Evolutionary conservation across 768 basidiomycete genomes (phyloP).

Genomic region (Cystoderma amianthinum): DNA sequence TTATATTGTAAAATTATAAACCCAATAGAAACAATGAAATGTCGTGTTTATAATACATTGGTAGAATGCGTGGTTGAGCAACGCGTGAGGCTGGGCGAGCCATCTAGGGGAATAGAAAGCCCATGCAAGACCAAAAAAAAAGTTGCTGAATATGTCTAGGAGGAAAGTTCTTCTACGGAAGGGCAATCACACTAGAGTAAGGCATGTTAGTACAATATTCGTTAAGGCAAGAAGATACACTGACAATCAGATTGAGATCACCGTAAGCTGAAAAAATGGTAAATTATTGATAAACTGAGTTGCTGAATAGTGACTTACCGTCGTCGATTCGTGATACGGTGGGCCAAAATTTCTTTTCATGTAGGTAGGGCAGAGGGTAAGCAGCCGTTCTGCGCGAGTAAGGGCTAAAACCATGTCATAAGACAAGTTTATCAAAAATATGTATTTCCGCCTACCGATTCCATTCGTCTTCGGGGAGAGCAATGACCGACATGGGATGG

Average conservation of each 20-base stretch:
- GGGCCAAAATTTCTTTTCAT: slow-evolving; percentile 96
- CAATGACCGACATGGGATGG: slow-evolving; percentile 74
- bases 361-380: slow-evolving; percentile 79
- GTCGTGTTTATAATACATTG: slow-evolving; percentile 17
- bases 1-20: slow-evolving; percentile 9
- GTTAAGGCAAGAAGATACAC: slow-evolving; percentile 19
- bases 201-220: slow-evolving; percentile 8
- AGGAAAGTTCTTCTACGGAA: slow-evolving; percentile 71
- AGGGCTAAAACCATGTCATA: slow-evolving; percentile 40
- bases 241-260: slow-evolving; percentile 83
- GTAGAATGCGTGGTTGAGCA: slow-evolving; percentile 63
- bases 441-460: slow-evolving; percentile 49
- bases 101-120: slow-evolving; percentile 48
- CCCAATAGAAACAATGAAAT: too few species aligned
- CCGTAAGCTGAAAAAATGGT: slow-evolving; percentile 62
- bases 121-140: slow-evolving; percentile 18
- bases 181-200: slow-evolving; percentile 80
- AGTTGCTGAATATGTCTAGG: slow-evolving; percentile 13
- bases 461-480: slow-evolving; percentile 77
- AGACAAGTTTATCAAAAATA: neutral
- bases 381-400: slow-evolving; percentile 89
- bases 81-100: slow-evolving; percentile 33
- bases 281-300: slow-evolving; percentile 3
- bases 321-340: slow-evolving; percentile 89
- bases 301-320: slow-evolving; percentile 35